Conservation (phyloP, 176 grass and related monocot genomes). For the Guadua angustifolia region DNA sequence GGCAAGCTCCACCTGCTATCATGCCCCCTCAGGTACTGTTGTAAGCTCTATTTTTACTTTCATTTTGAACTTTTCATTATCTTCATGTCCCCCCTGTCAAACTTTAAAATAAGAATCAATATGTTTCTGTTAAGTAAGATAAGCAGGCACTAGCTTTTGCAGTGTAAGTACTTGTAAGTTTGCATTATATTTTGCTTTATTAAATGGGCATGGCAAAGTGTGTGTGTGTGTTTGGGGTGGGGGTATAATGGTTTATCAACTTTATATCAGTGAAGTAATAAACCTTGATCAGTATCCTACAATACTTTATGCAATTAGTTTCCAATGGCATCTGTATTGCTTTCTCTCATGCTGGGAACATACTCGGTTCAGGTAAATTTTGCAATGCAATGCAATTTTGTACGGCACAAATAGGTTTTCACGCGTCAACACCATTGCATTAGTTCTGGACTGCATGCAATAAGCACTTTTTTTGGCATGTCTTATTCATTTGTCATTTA, state of each 20-base stretch:
- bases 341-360: neutral
- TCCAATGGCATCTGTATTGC: neutral
- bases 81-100: neutral
- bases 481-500: slow-evolving; percentile 20
- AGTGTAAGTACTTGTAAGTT: neutral
- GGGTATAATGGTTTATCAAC: neutral
- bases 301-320: neutral
- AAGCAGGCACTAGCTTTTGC: slow-evolving; percentile 12
- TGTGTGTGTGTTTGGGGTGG: no score
- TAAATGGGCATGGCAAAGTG: neutral
- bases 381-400: neutral
- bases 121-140: slow-evolving; percentile 19
- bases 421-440: neutral
- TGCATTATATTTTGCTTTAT: neutral
- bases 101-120: slow-evolving; percentile 1
- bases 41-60: neutral
- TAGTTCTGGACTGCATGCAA: neutral
- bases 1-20: slow-evolving; percentile 76
- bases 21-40: slow-evolving; percentile 72
- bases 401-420: neutral
- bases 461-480: neutral
- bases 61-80: neutral
- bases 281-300: slow-evolving; percentile 19
- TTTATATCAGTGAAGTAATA: neutral
- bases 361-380: slow-evolving; percentile 19